Evolutionary conservation across 306 rosid genomes (phyloP), one percentile per base, ranked within the genome.

Genomic region (Prunus salicina): DNA sequence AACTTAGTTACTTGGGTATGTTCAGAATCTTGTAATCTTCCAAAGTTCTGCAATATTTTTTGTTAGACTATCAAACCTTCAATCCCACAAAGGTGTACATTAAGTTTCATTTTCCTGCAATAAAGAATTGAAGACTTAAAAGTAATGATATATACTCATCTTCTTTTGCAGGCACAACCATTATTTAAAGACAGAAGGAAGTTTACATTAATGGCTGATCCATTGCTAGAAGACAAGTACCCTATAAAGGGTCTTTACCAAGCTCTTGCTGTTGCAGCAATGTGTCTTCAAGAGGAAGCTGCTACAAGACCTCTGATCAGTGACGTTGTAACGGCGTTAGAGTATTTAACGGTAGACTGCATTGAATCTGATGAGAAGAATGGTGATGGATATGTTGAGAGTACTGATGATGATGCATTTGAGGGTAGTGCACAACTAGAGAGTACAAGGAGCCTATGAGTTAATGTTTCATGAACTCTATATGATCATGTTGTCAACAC

Each of bases 261-360:
- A 88, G 98, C 98, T 78, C 83, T 94, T 38, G 97, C 97, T 76
- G 90, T 94, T 46, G 98, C 98, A 71, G 95, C 91, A 47, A 94
- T 94, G 97, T 94, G 98, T 73, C 89, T 92, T 19, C 94, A 87
- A 60, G 96, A 92, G 52, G 95, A 94, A 81, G 93, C 91, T 45
- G 58, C 66, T 38, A 87, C 89, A 0, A 69, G 98, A 38, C 98
- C 97, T 65, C 57, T 91, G 74, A 94, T 94, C 51, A 84, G 97
- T 49, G 97, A 94, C 1, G 97, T 90, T 43, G 98, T 92, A 18
- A 90, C 95, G 9, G 97, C 98, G 32, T 82, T 92, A 27, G 87
- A 81, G 10, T 89, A 80, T 69, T 82, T 94, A 74, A 71, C 86
- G 0, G 71, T 80, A 49, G 71, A 25, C 72, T 80, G 74, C 71